Evolutionary conservation across 2,329 filamentous ascomycete species (phyloP), one percentile per base, ranked within the genome.

Genomic region (Xylaria sp.): DNA sequence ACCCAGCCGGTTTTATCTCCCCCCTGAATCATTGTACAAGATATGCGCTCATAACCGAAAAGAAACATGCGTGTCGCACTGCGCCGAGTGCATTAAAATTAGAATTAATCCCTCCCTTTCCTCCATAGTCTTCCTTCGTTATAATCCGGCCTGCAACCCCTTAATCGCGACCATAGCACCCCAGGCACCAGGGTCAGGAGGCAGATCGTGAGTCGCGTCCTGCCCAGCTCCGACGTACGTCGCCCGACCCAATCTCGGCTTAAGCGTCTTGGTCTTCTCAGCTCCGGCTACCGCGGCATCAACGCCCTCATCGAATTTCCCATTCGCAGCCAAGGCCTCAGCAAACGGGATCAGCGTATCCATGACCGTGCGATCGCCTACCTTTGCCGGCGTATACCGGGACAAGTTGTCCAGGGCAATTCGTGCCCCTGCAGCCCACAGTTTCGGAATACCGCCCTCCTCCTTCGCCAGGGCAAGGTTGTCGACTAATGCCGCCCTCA

Each of bases 101-200:
- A 29, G 22, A 11, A 54, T 27, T 54, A 13, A 45, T 44, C 13
- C 27, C 13, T 2, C n/a, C 20, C 44, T 13, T 33, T 33, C 25
- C n/a, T 38, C 5, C 3, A 27, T 47, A 17, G 39, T 20, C 15
- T 53, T 38, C 2, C 10, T 4, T 45, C 27, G 4, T 58, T 9
- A 73, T 60, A 75, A 60, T n/a, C 73, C 73, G 5, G 61, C 61
- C 57, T 68, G 70, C 56, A 85, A 65, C 1, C 81, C 83, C 69
- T 79, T 77, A 49, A 86, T 81, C 1, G 80, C 84, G 17, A 86
- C 84, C 84, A 88, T 88, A 27, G 90, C 84, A n/a, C 89, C 90
- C 82, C 89, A 89, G 4, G 90, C 90, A 33, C 90, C 90, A 0
- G 90, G 90, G 76, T 92, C 90, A 3, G 90, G 89, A 4, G 90